Evolutionary conservation across 1,284 basidiomycete genomes (phyloP).

Genomic region (Hypsizygus ulmarius): DNA sequence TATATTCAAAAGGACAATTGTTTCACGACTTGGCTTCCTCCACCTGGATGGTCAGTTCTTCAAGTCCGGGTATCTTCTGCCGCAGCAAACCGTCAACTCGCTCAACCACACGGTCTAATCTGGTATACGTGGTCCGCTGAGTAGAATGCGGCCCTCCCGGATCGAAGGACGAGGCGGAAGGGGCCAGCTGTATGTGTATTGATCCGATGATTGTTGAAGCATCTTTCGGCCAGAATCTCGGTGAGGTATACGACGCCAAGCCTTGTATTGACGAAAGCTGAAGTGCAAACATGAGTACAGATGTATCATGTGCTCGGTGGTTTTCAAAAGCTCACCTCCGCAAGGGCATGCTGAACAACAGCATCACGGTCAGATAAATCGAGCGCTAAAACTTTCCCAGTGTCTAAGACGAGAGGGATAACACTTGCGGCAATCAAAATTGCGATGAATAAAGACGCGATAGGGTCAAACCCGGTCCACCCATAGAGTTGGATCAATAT

Average conservation of each 20-base stretch:
- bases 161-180: conserved; percentile 55
- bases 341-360: conserved; percentile 70
- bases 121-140: conserved; percentile 50
- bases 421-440: conserved; percentile 94
- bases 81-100: conserved; percentile 73
- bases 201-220: conserved; percentile 83
- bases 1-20: conserved; percentile 14
- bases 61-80: conserved; percentile 71
- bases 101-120: conserved; percentile 69
- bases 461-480: conserved; percentile 99
- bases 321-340: conserved; percentile 52
- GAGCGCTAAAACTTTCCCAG: conserved; percentile 84
- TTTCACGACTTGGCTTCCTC: conserved; percentile 33
- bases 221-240: conserved; percentile 97
- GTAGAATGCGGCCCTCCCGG: conserved; percentile 50
- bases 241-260: conserved; percentile 74
- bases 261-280: conserved; percentile 64
- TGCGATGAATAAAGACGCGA: conserved; percentile 97
- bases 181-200: conserved; percentile 80
- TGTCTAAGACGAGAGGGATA: conserved; percentile 92
- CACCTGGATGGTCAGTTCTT: conserved; percentile 87
- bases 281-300: conserved; percentile 1
- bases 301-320: not conserved
- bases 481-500: conserved; percentile 94
- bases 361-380: conserved; percentile 75